Base-by-base conservation (phyloP, 2,329 filamentous ascomycete genomes). In the Parastagonospora avenae region DNA sequence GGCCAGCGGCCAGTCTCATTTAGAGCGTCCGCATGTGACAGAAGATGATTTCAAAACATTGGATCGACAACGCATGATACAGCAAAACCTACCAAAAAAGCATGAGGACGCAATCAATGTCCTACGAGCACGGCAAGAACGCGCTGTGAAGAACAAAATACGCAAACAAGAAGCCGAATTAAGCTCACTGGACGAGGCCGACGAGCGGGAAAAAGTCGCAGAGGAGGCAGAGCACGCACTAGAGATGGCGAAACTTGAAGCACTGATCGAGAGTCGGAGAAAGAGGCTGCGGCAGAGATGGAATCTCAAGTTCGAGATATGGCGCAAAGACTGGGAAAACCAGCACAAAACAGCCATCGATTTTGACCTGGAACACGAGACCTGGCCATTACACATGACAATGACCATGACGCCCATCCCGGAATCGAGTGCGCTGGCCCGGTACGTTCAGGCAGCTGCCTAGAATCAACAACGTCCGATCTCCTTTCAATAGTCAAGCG, bases 31-130 rank as follows among this genome's bases (percentile, higher is more conserved):
- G 14, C 65, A 77, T 1, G 72, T 80, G n/a, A 79, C 77, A 1
- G 75, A 76, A 9, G 73, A 77, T 51, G 77, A 79, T 42, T 68
- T 69, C 8, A 67, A 67, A 29, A 77, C 77, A 53, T 68, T 80
- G 9, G 73, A 74, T 14, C 76, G 73, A 28, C 73, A 78, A 35
- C 67, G 71, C 32, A 46, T 68, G 31, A 48, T 67, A 4, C 70
- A 76, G 33, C 67, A 75, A 28, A 68, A 71, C 24, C 71, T 80
- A 42, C 73, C 74, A 6, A 63, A 60, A 8, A 76, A 74, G 56
- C 78, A 80, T 41, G 68, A 71, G 15, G 76, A 71, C 43, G 76
- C 76, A 10, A 79, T 79, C 58, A 79, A 78, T 40, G 77, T 80
- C 6, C 56, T 80, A 7, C 67, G 78, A 9, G 77, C 76, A 16